Base-by-base conservation (phyloP, 768 basidiomycete species). In the Lactarius tabidus region DNA sequence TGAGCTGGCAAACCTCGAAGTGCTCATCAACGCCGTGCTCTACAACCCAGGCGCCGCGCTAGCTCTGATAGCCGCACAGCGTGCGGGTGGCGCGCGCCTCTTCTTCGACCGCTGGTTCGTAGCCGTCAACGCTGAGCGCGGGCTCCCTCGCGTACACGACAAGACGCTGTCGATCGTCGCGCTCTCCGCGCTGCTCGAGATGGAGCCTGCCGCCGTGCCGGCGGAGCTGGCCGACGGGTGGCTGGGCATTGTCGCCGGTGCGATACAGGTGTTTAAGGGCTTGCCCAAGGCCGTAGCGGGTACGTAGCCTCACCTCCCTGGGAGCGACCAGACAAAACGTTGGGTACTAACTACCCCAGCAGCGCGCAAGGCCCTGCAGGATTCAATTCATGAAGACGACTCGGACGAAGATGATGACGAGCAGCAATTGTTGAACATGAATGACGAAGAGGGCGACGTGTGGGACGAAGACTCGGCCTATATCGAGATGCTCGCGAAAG, bases 391-490 rank as follows among this genome's bases (percentile, higher is more conserved):
- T 3, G 69, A 65, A 23, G 65, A 62, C 3, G 56, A 62, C 7
- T 53, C 33, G 1, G 64, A 65, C 4, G 64, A 62, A 0, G 61
- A 65, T 74, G 58, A 82, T 48, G 75, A 77, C 18, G 75, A 76
- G 1, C 85, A 84, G 31, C 80, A 77, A 63, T 76, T 83, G 54
- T 72, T 87, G 67, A 87, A 88, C 70, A 73, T 89, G 71, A 85
- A 83, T 54, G 88, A 85, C 62, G 88, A 90, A 52, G 88, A 88
- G 71, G 85, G 86, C 82, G 93, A 95, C 74, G 91, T 94, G 18
- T 93, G 89, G 87, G 93, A 95, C 71, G 88, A 91, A 64, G 91
- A 93, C 70, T 92, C 91, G 9, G 90, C 89, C 8, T 95, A 94
- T 73, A 80, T 93, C 52, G 92, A 95, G 74, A 78, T 93, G 81